phyloP scores from a whole-genome alignment of 148 eudicot genomes.

The Arbutus unedo region DNA sequence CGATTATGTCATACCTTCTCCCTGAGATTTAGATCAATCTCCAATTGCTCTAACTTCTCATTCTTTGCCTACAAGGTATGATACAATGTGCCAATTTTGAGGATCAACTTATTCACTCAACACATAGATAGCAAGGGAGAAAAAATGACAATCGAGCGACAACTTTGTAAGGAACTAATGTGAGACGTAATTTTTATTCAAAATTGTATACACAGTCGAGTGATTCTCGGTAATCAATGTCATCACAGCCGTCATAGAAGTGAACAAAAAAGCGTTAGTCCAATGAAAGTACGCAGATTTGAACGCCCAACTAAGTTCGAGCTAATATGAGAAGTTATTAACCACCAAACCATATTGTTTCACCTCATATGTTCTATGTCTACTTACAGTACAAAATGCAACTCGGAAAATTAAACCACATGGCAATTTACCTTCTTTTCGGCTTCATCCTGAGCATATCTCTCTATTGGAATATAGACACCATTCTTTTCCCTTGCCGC shows the following conservation, averaged over 20 bases:
- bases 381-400: not conserved
- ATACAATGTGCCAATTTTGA: not conserved
- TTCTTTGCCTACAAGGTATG: conserved; percentile 45
- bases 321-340: not conserved
- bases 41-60: conserved; percentile 79
- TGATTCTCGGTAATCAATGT: not conserved
- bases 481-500: conserved; percentile 95
- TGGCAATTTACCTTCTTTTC: conserved; percentile 63
- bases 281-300: not conserved
- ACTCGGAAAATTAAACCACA: not conserved
- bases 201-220: not conserved
- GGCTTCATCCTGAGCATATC: conserved; percentile 75
- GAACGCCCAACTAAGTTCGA: not conserved
- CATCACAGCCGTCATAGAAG: not conserved
- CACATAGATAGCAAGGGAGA: not conserved
- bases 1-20: conserved; percentile 42
- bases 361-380: not conserved
- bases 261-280: not conserved
- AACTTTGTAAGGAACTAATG: not conserved
- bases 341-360: not conserved
- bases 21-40: conserved; percentile 58
- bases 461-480: conserved; percentile 71
- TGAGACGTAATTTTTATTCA: not conserved
- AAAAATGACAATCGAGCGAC: not conserved
- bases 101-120: not conserved